phyloP scores from a whole-genome alignment of 2,329 filamentous ascomycete genomes.

The Aspergillus phoenicis region DNA sequence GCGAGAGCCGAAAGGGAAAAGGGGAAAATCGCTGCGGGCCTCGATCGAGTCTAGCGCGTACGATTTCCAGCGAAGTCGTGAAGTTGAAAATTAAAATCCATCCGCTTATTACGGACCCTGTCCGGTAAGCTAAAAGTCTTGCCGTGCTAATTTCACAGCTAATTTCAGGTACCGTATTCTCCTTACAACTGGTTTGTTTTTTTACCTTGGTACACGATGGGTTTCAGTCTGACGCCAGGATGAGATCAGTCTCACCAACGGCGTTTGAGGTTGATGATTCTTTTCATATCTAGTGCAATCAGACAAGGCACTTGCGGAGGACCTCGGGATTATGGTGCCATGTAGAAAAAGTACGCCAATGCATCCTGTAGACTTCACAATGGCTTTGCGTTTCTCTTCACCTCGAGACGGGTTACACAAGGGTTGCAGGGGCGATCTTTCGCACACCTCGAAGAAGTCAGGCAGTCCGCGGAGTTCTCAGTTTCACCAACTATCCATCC shows the following conservation, averaged over 20 bases:
- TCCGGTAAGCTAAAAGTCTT: not conserved
- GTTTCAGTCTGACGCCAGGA: constrained; percentile 9
- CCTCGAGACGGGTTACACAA: not conserved
- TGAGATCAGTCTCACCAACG: constrained; percentile 1
- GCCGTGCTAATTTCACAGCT: not conserved
- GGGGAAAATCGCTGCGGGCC: constrained; percentile 21
- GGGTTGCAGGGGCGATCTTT: not conserved
- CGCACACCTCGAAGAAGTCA: not conserved
- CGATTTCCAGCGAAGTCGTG: not conserved
- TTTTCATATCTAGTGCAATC: not conserved
- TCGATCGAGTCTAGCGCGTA: constrained; percentile 14
- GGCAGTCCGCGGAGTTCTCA: not conserved
- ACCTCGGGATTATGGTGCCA: not conserved
- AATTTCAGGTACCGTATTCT: constrained; percentile 1
- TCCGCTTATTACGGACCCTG: not conserved
- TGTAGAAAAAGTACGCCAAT: not conserved
- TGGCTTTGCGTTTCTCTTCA: not conserved
- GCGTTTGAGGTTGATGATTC: constrained; percentile 7
- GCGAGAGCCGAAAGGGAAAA: constrained; percentile 22
- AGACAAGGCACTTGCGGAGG: too few relatives aligned
- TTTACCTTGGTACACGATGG: not conserved
- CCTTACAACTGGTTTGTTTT: not conserved
- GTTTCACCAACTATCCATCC: not conserved
- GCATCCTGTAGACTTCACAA: not conserved
- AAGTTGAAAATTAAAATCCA: not conserved